Evolutionary conservation across 352 stramenopile genomes (phyloP), one percentile per base, ranked within the genome.

Genomic region (Globisporangium iwayamae): DNA sequence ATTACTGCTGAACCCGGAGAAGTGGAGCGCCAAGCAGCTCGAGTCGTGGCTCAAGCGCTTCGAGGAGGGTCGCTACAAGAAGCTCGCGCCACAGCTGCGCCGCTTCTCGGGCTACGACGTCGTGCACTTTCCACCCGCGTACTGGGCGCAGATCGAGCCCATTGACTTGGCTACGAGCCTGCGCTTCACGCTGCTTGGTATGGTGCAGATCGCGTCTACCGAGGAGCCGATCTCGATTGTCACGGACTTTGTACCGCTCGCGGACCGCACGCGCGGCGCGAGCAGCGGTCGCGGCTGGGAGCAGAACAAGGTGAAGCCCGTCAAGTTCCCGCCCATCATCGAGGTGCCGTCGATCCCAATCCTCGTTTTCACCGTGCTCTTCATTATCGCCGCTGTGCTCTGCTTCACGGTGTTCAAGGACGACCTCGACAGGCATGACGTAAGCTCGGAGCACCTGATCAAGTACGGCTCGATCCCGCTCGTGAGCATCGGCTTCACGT

Each of bases 401-500:
- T 92, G 81, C 60, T 90, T 94, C 66, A 94, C 85, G 9, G 83
- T 90, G 32, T 75, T 96, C 43, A 81, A 85, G 53, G 56, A 78
- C 32, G 63, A 76, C 22, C 67, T 96, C 10, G 71, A 69, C 14
- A 72, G 83, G 34, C 68, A 73, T 18, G 77, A 75, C 11, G 87
- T 93, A 45, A 74, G 79, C 53, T 89, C 85, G 11, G 59, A 81
- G 55, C 70, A 82, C 64, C 54, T 96, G 28, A 63, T 94, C 56
- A 90, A 89, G 65, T 93, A 90, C 65, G 85, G 81, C 32, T 93
- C 83, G 5, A 96, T 96, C 60, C 87, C 86, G 4, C 66, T 91
- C 52, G 91, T 97, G 18, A 93, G 85, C 38, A 87, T 96, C 34
- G 74, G 84, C 14, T 97, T 98, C 63, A 98, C 94, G 45, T 98